Evolutionary conservation across 1,284 basidiomycete genomes (phyloP), one percentile per base, ranked within the genome.

Genomic region (Trichosporon coremiiforme): DNA sequence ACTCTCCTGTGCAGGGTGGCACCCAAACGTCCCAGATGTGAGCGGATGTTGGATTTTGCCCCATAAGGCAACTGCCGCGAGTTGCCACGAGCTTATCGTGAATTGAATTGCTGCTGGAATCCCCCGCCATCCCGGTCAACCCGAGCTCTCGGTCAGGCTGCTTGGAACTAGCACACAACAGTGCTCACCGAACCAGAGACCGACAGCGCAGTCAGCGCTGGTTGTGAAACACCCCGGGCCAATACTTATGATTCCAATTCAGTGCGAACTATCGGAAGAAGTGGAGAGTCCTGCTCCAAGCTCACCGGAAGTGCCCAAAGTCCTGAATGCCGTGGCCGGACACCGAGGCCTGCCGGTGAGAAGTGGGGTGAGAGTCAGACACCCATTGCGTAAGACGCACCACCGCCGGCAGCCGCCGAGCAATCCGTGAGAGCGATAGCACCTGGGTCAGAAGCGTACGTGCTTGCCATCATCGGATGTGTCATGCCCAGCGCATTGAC

Each of bases 41-140:
- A 45, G 41, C 17, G 10, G 15, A 17, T n/a, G 41, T 45, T 7
- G 17, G 41, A 10, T n/a, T 17, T 45, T n/a, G 7, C 41, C 41
- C 3, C 15, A 45, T 45, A 2, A n/a, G 41, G 41, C 41, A 45
- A 45, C 17, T n/a, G 4, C 41, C 7, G 15, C 17, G 15, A 45
- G 41, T 55, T 29, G 53, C 53, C 53, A 29, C 53, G 53, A 55
- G 53, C 53, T 55, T 55, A 55, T 55, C 53, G 53, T 29, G 22
- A 29, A 55, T 29, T 55, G 50, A 55, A 55, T 29, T 29, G 53
- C 25, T 29, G 10, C 53, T 55, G 53, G 53, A 55, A 55, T 55
- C 53, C 12, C 29, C 12, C 41, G 17, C 15, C 41, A 45, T 45
- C 41, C 41, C 41, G 41, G 41, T 45, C 41, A 17, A 45, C 41